Evolutionary conservation across 768 basidiomycete species (phyloP).

Genomic region (Trametes cinnabarina): DNA sequence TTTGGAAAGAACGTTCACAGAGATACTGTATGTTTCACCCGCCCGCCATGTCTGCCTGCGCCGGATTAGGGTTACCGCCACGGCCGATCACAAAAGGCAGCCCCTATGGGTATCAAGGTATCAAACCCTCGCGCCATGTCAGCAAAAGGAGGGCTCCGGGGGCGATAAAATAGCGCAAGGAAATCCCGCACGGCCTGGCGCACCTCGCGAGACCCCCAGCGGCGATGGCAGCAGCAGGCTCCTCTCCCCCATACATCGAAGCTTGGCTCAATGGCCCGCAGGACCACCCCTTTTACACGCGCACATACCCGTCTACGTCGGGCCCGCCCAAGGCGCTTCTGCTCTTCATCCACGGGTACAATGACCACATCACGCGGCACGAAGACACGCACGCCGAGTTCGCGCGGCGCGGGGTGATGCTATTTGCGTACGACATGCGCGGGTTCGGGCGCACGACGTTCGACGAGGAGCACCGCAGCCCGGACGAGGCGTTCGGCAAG

Average conservation of each 20-base stretch:
- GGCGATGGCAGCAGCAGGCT: background rate
- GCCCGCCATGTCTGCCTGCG: too few relatives aligned
- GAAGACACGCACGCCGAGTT: slow-evolving; percentile 57
- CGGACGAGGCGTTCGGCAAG: slow-evolving; percentile 55
- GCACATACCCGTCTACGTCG: slow-evolving; percentile 43
- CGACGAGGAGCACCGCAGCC: slow-evolving; percentile 53
- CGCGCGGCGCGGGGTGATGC: slow-evolving; percentile 49
- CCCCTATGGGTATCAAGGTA: too few relatives aligned
- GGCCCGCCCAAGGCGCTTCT: slow-evolving; percentile 47
- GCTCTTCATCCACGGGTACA: slow-evolving; percentile 73
- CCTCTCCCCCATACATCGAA: slow-evolving; percentile 29
- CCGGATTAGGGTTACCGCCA: too few relatives aligned
- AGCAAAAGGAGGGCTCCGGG: too few relatives aligned
- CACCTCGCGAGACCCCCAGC: background rate
- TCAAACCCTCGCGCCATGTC: too few relatives aligned
- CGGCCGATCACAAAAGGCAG: too few relatives aligned
- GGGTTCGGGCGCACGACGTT: slow-evolving; percentile 72
- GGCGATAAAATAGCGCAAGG: too few relatives aligned
- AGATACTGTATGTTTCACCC: too few relatives aligned
- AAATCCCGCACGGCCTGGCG: too few relatives aligned
- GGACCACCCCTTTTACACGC: slow-evolving; percentile 61
- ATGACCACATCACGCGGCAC: slow-evolving; percentile 68
- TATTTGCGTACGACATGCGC: slow-evolving; percentile 74
- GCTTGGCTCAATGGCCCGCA: slow-evolving; percentile 61
- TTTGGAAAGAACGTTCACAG: too few relatives aligned